phyloP scores from a whole-genome alignment of 306 rosid species.

The Hippophae tibetana region DNA sequence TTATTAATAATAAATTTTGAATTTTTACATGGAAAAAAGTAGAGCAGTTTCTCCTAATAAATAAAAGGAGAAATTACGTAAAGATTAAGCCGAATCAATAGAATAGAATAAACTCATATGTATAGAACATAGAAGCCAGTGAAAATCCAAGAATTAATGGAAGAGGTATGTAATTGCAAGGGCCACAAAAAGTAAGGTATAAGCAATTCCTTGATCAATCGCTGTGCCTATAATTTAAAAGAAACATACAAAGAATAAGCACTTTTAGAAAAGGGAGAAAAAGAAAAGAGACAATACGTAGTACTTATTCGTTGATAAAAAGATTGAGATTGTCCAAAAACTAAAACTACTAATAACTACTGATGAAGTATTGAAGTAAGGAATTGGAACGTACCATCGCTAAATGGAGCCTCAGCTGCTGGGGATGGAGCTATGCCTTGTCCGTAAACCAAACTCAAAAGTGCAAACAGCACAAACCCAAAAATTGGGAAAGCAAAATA shows the following conservation, averaged over 20 bases:
- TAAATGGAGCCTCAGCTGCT: constrained; percentile 29
- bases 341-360: too few species aligned
- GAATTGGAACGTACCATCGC: constrained; percentile 34
- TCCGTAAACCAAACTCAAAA: constrained; percentile 28
- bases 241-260: not conserved
- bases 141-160: constrained; percentile 28
- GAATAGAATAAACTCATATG: not conserved
- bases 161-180: constrained; percentile 50
- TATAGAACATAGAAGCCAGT: not conserved
- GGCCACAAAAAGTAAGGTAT: constrained; percentile 51
- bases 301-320: not conserved
- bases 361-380: not conserved
- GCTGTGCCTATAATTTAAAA: constrained; percentile 33
- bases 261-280: not conserved
- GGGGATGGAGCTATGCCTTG: constrained; percentile 41
- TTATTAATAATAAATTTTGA: constrained; percentile 1
- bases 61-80: constrained; percentile 14
- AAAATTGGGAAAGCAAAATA: constrained; percentile 27
- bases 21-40: not conserved
- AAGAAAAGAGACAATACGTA: not conserved
- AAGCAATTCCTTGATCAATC: constrained; percentile 69
- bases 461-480: constrained; percentile 28
- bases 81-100: not conserved
- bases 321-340: too few species aligned
- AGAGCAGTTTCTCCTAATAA: constrained; percentile 11